Percentiles rank a stretch among this genome's conserved stretches.
These are phyloP conservation scores for Acaromyces ingoldii DNA, from an alignment of 1,284 basidiomycete genomes.

Conservation along the genomic window DNA sequence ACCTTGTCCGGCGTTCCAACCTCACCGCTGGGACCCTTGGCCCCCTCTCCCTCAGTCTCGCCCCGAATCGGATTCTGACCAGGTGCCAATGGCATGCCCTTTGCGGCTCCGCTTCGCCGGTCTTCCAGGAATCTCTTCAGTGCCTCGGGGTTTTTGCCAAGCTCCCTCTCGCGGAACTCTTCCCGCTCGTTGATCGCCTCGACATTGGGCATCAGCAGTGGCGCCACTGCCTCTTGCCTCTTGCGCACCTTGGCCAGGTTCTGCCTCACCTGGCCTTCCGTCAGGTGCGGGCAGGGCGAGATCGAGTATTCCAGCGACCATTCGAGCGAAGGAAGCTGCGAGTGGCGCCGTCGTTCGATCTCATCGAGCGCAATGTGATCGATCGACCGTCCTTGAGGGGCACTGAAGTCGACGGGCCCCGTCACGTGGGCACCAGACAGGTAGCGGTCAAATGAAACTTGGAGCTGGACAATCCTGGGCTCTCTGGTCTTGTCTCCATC, in stretches of 20 bases:
- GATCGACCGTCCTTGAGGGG: slow-evolving; percentile 20
- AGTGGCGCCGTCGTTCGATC: slow-evolving; percentile 20
- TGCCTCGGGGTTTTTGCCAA: slow-evolving; percentile 30
- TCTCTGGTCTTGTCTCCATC: background rate
- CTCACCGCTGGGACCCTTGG: background rate
- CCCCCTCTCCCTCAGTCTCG: slow-evolving; percentile 14
- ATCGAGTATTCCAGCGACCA: slow-evolving; percentile 44
- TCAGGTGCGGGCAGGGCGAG: slow-evolving; percentile 28
- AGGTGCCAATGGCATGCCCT: slow-evolving; percentile 43
- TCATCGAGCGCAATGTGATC: slow-evolving; percentile 31
- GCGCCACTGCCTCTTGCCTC: slow-evolving; percentile 20
- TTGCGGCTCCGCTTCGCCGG: slow-evolving; percentile 25
- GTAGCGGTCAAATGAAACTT: slow-evolving; percentile 43
- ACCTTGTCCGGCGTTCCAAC: background rate
- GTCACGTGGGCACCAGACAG: slow-evolving; percentile 31
- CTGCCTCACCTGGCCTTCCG: slow-evolving; percentile 15
- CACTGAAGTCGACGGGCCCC: slow-evolving; percentile 39
- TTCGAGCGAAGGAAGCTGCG: slow-evolving; percentile 13
- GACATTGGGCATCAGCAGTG: slow-evolving; percentile 43
- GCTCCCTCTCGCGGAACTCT: slow-evolving; percentile 18
- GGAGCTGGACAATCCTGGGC: slow-evolving; percentile 28
- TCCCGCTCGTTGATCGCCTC: slow-evolving; percentile 43
- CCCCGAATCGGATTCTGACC: slow-evolving; percentile 25
- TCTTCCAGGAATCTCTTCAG: slow-evolving; percentile 38
- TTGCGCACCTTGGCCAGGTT: slow-evolving; percentile 28